Evolutionary conservation across 1,284 basidiomycete species (phyloP).

Genomic region (Paramarasmius palmivorus): DNA sequence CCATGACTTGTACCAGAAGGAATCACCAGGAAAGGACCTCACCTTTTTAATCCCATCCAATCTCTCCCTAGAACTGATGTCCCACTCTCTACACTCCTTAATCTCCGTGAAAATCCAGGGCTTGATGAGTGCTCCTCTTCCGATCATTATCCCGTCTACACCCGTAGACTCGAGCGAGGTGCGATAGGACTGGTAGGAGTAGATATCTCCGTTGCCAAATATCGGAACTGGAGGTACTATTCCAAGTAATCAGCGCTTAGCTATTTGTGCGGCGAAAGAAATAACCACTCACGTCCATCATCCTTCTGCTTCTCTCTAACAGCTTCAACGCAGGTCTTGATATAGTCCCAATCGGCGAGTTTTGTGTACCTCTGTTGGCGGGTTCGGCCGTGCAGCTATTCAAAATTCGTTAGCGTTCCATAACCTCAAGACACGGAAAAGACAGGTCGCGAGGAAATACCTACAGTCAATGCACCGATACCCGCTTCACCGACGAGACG

Average conservation of each 20-base stretch:
- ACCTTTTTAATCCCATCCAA: constrained; percentile 85
- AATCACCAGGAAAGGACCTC: constrained; percentile 18
- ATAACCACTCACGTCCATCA: constrained; percentile 60
- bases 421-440: background rate
- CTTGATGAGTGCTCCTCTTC: constrained; percentile 93
- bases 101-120: constrained; percentile 98
- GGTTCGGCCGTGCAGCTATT: constrained; percentile 89
- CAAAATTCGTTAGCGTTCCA: background rate
- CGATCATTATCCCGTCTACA: constrained; percentile 96
- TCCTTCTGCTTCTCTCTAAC: constrained; percentile 82
- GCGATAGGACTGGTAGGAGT: constrained; percentile 86
- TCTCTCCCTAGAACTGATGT: constrained; percentile 90
- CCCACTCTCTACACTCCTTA: constrained; percentile 91
- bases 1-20: background rate
- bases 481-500: constrained; percentile 81
- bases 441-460: constrained; percentile 7
- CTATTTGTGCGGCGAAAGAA: background rate
- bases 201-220: constrained; percentile 95
- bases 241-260: constrained; percentile 9
- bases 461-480: constrained; percentile 78
- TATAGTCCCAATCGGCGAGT: constrained; percentile 89
- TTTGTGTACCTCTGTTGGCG: constrained; percentile 89
- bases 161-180: constrained; percentile 73
- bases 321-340: constrained; percentile 82
- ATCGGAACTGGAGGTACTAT: constrained; percentile 86